Base-by-base conservation (phyloP, 192 early-diverging fungal genomes). In the Backusella morwellensis region DNA sequence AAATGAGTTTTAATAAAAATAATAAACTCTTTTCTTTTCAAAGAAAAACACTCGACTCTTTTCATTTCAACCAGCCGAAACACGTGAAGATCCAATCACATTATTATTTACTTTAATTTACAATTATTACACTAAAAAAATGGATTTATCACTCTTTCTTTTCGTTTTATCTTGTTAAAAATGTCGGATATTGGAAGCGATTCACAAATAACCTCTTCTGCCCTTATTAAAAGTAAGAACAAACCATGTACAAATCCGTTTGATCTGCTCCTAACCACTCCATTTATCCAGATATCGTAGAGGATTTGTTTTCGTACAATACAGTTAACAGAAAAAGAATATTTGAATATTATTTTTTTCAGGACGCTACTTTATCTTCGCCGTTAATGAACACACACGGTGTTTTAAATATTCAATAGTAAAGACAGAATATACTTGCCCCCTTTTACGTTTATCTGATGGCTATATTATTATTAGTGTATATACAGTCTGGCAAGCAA, bases 351-450 rank as follows among this genome's bases (percentile, higher is more conserved):
- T 90, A 86, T 54, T 90, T 90, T 72, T 84, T 80, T 12, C 72
- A 78, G 36, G 87, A 88, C 68, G 88, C 88, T 17, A 80, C 78
- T 50, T 77, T 88, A 47, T 74, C 83, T 9, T 86, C 86, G 34
- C 88, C 88, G 34, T 74, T 88, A 41, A 74, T 90, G 77, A 88
- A 82, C 6, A 82, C 85, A 26, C 76, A 88, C 23, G 88, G 88
- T 7, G 78, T 82, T 19, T 76, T 82, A 35, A 90, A 90, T 47
- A 90, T 90, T 21, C 84, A 84, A 75, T 85, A 87, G 87, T 63
- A 86, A 80, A 26, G 29, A n/a, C n/a, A 68, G n/a, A 3, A 14
- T 11, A 41, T 38, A 4, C 8, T 21, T 59, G 1, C 1, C 19
- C 14, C 14, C 1, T 34, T 34, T 35, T 35, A 40, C 29, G 0